Percentiles rank a stretch among this genome's conserved stretches.
These are phyloP conservation scores for Tillandsia leiboldiana DNA, from an alignment of 176 grass and related monocot species.

Conservation along the genomic window DNA sequence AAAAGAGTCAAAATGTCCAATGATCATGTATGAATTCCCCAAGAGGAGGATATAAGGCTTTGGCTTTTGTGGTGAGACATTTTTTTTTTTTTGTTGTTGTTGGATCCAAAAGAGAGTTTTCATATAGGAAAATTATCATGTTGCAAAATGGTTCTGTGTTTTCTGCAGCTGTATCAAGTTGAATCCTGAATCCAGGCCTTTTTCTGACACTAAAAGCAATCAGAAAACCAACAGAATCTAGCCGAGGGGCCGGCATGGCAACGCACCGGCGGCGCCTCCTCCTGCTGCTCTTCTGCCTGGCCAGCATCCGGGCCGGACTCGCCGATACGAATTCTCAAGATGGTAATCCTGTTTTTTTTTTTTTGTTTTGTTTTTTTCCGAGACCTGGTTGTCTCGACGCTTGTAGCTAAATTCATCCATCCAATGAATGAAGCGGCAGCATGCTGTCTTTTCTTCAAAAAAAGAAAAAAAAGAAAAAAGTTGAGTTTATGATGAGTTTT, in stretches of 20 bases:
- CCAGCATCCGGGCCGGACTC: constrained; percentile 23
- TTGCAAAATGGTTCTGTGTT: not conserved
- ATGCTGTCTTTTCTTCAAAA: too few relatives aligned
- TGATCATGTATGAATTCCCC: not conserved
- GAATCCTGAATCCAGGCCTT: too few relatives aligned
- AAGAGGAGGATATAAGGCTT: not conserved
- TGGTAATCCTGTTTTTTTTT: constrained; percentile 53
- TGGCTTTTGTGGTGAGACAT: not conserved
- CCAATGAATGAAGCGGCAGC: too few relatives aligned
- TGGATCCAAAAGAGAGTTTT: not conserved
- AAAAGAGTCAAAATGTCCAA: not conserved
- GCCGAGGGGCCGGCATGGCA: not conserved
- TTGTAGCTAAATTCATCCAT: too few relatives aligned
- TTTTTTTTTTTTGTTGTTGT: not conserved
- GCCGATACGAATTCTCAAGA: constrained; percentile 55
- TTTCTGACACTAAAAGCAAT: not conserved
- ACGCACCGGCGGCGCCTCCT: constrained; percentile 23
- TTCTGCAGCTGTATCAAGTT: too few relatives aligned
- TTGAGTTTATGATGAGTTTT: not conserved
- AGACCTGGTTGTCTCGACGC: too few relatives aligned
- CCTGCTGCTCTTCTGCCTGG: constrained; percentile 41
- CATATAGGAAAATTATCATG: not conserved
- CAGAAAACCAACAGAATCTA: not conserved
- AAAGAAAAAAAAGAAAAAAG: too few relatives aligned
- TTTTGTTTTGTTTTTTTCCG: too few relatives aligned